phyloP scores from a whole-genome alignment of 192 early-diverging fungal species.

The Podila epigama region DNA sequence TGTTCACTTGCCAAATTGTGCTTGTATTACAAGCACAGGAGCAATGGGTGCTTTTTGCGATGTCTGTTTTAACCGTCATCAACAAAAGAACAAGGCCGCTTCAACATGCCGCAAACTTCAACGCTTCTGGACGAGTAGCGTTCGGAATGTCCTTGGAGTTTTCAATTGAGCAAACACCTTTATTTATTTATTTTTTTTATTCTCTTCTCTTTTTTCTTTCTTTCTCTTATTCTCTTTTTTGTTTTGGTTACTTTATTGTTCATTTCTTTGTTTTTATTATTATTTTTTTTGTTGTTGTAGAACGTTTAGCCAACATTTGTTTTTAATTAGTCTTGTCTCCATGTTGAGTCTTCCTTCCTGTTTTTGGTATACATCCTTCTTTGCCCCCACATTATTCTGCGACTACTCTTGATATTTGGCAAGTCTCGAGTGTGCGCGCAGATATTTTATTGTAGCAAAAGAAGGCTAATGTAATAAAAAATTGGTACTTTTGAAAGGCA shows the following conservation, averaged over 20 bases:
- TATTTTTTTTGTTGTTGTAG: slow-evolving; percentile 45
- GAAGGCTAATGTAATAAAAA: not conserved
- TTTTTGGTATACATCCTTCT: slow-evolving; percentile 1
- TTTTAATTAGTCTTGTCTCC: slow-evolving; percentile 35
- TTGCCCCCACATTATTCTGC: slow-evolving; percentile 18
- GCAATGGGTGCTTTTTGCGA: not conserved
- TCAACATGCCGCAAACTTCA: slow-evolving; percentile 49
- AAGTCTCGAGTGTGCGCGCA: slow-evolving; percentile 32
- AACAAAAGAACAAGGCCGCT: slow-evolving; percentile 45
- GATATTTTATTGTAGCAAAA: not conserved
- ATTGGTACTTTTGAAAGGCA: not conserved
- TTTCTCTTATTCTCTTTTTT: not conserved
- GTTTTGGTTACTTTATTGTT: not conserved
- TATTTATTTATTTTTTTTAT: slow-evolving; percentile 7
- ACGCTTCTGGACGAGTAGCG: slow-evolving; percentile 20
- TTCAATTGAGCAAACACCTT: slow-evolving; percentile 42
- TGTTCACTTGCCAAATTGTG: slow-evolving; percentile 35
- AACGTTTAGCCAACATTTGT: not conserved
- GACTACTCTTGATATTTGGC: slow-evolving; percentile 42
- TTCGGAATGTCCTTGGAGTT: slow-evolving; percentile 14
- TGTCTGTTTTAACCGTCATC: slow-evolving; percentile 21
- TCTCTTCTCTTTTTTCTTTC: slow-evolving; percentile 2
- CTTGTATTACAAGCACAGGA: slow-evolving; percentile 8
- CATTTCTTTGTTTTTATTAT: slow-evolving; percentile 13
- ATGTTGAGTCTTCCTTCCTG: slow-evolving; percentile 27